Base-by-base conservation (phyloP, 1,284 basidiomycete species). In the Ceratobasidium sp. region DNA sequence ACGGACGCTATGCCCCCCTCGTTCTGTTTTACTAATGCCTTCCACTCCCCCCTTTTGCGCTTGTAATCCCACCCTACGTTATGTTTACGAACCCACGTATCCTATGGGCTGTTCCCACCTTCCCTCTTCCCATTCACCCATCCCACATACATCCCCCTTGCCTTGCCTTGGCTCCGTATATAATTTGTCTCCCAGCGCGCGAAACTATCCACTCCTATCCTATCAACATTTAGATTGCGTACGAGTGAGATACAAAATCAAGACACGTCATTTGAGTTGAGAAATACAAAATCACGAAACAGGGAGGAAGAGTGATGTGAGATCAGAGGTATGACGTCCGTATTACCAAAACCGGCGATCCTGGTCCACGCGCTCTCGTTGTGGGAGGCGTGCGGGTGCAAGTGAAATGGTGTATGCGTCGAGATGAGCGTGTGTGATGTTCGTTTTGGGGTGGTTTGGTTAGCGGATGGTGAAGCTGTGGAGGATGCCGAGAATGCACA, bases 381-480 rank as follows among this genome's bases (percentile, higher is more conserved):
- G 32, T 44, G 49, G 6, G 30, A 35, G 14, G 21, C 41, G 59
- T 9, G 14, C 59, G 32, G 4, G 38, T 28, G 41, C 18, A 11
- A 66, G 16, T 11, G 50, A 21, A 66, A n/a, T 26, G 26, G 23
- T 28, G 21, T 28, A 8, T 21, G 26, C 5, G 26, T 28, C 11
- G 7, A 54, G 21, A 6, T 28, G 21, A 54, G 50, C n/a, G 26
- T 49, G 23, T 21, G 52, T n/a, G 9, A 23, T 26, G 52, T 11
- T 35, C 3, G 18, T 21, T 58, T 28, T 14, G 4, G 7, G 35
- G 18, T 13, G 21, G 30, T 35, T 59, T 46, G 8, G 13, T 83
- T 82, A 92, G 75, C 89, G 87, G 77, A 93, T 93, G 79, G 91
- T 83, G 80, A 90, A 89, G 79, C 89, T 92, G 75, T 91, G 89